A percentile compares a stretch with the other conserved stretches of the same genome.
Conservation (phyloP, 2,329 filamentous ascomycete species). For the Ceratocystis diversiconidia region DNA sequence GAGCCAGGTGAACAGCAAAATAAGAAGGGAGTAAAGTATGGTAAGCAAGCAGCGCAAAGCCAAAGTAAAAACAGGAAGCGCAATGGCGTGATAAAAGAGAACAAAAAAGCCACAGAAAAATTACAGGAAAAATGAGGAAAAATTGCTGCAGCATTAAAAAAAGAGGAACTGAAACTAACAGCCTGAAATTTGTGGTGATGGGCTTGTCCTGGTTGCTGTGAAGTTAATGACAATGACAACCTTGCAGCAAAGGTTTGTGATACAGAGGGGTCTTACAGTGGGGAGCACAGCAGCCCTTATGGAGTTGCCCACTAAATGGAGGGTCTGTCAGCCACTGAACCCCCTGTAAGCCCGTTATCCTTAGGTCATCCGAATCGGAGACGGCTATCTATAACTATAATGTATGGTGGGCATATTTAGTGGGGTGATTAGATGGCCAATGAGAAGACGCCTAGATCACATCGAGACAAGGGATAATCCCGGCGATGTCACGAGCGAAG, state of each 20-base stretch:
- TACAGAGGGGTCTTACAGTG: too few relatives aligned
- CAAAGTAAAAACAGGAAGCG: background rate
- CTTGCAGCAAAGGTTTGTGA: too few relatives aligned
- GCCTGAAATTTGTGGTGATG: conserved; percentile 11
- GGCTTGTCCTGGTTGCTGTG: background rate
- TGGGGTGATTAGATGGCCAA: conserved; percentile 1
- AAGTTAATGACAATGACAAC: background rate
- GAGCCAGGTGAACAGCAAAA: background rate
- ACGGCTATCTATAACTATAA: background rate
- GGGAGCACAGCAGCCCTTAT: background rate
- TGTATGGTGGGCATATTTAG: background rate
- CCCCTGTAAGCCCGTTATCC: background rate
- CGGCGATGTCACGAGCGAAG: conserved; percentile 12
- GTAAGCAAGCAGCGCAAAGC: conserved; percentile 4
- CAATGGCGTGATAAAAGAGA: conserved; percentile 3
- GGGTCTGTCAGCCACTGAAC: background rate
- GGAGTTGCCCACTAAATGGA: too few relatives aligned
- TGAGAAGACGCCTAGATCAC: background rate
- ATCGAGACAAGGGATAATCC: background rate
- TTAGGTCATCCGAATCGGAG: conserved; percentile 12
- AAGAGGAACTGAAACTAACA: conserved; percentile 9
- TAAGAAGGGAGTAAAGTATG: conserved; percentile 1
- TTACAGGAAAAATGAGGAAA: background rate
- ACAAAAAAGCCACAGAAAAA: conserved; percentile 1
- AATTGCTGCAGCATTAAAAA: background rate